Evolutionary conservation across 805 yeast genomes (phyloP), one percentile per base, ranked within the genome.

Genomic region (Yarrowia alimentaria): DNA sequence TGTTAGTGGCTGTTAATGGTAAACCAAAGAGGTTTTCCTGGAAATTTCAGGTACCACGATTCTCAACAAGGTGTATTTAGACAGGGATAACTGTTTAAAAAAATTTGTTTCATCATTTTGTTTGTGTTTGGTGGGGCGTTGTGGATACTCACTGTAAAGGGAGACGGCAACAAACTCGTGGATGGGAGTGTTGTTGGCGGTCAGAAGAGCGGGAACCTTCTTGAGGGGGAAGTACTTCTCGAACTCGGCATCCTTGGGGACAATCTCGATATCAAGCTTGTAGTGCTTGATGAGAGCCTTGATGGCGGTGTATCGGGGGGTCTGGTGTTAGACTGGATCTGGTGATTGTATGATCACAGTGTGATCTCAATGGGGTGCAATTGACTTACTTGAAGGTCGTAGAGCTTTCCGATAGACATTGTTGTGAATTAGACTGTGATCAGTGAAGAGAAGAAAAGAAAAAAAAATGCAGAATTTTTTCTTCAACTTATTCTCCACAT

Each of bases 151-250:
- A 69, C 73, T 60, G 72, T 82, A 79, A 67, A 74, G 59, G 55
- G 73, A 58, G 64, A 84, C 70, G 60, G 90, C 87, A 61, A 80
- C 72, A 56, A 73, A 70, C 74, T 83, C 89, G 60, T 72, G 69
- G 62, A 83, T 73, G 64, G 74, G 74, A 72, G 71, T 74, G 35
- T 89, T 89, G 63, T 81, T 76, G 55, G 80, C 78, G 54, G 84
- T 85, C 63, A 74, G 58, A 59, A 79, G 80, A 58, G 80, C 77
- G 57, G 89, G 89, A 57, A 76, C 73, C 68, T 72, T 76, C 57
- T 66, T 68, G 61, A 74, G 67, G 56, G 86, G 84, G 75, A 80
- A 82, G 66, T 66, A 58, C 57, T 71, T 66, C 37, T 63, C 64
- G 67, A 61, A 78, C 45, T 67, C 67, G 53, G 71, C 72, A 53